A percentile compares a stretch with the other conserved stretches of the same genome.
These are phyloP conservation scores for Albugo laibachii DNA, from an alignment of 352 stramenopile species.

Conservation along the genomic window DNA sequence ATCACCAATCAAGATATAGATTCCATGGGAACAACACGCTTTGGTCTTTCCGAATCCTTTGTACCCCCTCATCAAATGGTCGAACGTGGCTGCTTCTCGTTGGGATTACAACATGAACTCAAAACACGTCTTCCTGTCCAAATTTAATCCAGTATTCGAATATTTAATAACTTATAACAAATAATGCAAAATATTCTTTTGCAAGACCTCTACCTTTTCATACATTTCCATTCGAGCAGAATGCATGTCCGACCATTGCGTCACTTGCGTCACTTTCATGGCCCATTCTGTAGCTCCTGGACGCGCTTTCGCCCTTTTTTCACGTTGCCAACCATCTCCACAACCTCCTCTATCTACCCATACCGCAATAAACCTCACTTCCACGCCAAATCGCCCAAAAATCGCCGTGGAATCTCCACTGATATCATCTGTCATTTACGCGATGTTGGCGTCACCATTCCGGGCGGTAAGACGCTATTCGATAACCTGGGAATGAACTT, in stretches of 20 bases:
- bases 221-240: too few relatives aligned
- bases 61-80: slow-evolving; percentile 56
- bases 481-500: slow-evolving; percentile 59
- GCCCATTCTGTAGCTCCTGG: too few relatives aligned
- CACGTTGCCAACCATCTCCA: too few relatives aligned
- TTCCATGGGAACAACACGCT: slow-evolving; percentile 4
- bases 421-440: slow-evolving; percentile 71
- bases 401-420: slow-evolving; percentile 47
- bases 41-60: slow-evolving; percentile 32
- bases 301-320: too few relatives aligned
- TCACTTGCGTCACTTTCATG: too few relatives aligned
- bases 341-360: too few relatives aligned
- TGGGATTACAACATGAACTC: slow-evolving; percentile 42
- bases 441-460: slow-evolving; percentile 57
- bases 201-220: too few relatives aligned
- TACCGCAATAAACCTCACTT: too few relatives aligned
- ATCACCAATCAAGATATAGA: slow-evolving; percentile 9
- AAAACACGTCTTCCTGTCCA: slow-evolving; percentile 25
- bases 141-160: slow-evolving; percentile 3
- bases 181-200: too few relatives aligned
- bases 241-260: too few relatives aligned
- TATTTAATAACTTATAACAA: too few relatives aligned
- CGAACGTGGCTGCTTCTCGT: slow-evolving; percentile 44
- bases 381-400: slow-evolving; percentile 13
- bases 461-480: slow-evolving; percentile 71